phyloP scores from a whole-genome alignment of 805 yeast species.

The Saccharomyces jurei region DNA sequence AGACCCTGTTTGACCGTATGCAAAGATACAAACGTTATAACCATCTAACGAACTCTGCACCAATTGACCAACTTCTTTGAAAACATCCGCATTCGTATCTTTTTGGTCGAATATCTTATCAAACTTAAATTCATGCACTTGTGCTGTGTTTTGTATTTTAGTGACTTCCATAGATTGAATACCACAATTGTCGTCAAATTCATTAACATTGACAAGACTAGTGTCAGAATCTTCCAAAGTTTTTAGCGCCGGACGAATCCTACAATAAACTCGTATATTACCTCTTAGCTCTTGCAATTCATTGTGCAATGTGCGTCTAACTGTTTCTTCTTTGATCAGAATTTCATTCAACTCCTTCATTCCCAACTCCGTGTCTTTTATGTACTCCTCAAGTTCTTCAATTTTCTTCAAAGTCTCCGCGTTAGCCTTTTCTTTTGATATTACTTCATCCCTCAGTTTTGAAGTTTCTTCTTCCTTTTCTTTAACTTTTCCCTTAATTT shows the following conservation, averaged over 20 bases:
- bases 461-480: slow-evolving; percentile 19
- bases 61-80: slow-evolving; percentile 77
- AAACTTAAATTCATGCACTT: slow-evolving; percentile 43
- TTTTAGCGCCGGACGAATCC: slow-evolving; percentile 56
- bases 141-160: slow-evolving; percentile 6
- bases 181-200: slow-evolving; percentile 24
- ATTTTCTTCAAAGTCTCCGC: slow-evolving; percentile 7
- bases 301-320: slow-evolving; percentile 61
- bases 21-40: slow-evolving; percentile 83
- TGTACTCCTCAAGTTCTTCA: slow-evolving; percentile 20
- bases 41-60: slow-evolving; percentile 86
- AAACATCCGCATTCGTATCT: slow-evolving; percentile 53
- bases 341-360: slow-evolving; percentile 29
- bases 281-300: slow-evolving; percentile 81
- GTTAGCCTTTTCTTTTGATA: slow-evolving; percentile 5
- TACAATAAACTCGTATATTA: slow-evolving; percentile 82
- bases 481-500: slow-evolving; percentile 17
- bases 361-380: slow-evolving; percentile 26
- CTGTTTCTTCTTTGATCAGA: slow-evolving; percentile 43
- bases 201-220: slow-evolving; percentile 27
- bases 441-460: slow-evolving; percentile 24
- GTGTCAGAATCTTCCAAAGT: slow-evolving; percentile 14
- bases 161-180: slow-evolving; percentile 18
- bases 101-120: slow-evolving; percentile 64
- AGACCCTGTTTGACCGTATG: slow-evolving; percentile 95